phyloP scores from a whole-genome alignment of 495 filamentous ascomycete genomes.

The Hypoxylon crocopeplum region DNA sequence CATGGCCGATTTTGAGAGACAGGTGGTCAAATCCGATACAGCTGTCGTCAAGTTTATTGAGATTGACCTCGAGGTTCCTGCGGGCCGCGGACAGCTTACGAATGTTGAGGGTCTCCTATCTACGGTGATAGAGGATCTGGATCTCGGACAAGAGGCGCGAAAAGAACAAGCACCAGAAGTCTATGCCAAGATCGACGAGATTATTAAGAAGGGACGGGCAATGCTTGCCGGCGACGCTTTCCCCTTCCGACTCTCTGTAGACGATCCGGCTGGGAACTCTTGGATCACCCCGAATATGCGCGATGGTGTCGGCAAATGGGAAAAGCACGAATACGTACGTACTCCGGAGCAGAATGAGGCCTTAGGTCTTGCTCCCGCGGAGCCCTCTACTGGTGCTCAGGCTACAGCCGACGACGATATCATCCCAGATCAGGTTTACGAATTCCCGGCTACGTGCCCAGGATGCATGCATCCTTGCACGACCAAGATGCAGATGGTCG shows the following conservation, averaged over 20 bases:
- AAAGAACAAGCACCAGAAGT: conserved; percentile 77
- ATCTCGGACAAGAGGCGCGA: conserved; percentile 73
- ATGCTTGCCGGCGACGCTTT: conserved; percentile 78
- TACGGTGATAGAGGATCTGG: conserved; percentile 77
- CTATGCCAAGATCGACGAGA: conserved; percentile 72
- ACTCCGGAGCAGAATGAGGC: conserved; percentile 84
- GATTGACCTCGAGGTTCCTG: conserved; percentile 87
- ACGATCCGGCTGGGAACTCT: conserved; percentile 96
- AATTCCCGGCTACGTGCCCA: conserved; percentile 87
- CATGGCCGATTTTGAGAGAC: conserved; percentile 76
- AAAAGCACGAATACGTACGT: conserved; percentile 78
- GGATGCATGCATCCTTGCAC: conserved; percentile 82
- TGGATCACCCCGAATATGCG: conserved; percentile 88
- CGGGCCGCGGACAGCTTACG: conserved; percentile 85
- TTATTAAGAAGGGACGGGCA: conserved; percentile 71
- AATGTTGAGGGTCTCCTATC: conserved; percentile 88
- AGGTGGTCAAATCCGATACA: conserved; percentile 90
- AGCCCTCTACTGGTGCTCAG: conserved; percentile 31
- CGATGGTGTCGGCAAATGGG: conserved; percentile 81
- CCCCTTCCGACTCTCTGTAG: conserved; percentile 85
- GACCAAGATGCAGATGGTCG: conserved; percentile 94
- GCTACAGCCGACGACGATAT: conserved; percentile 73
- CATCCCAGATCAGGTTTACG: conserved; percentile 86
- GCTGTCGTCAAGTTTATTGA: conserved; percentile 82
- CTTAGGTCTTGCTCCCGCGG: conserved; percentile 66